Evolutionary conservation across 257 asterid genomes (phyloP), one percentile per base, ranked within the genome.

Genomic region (Ligustrum vulgare): DNA sequence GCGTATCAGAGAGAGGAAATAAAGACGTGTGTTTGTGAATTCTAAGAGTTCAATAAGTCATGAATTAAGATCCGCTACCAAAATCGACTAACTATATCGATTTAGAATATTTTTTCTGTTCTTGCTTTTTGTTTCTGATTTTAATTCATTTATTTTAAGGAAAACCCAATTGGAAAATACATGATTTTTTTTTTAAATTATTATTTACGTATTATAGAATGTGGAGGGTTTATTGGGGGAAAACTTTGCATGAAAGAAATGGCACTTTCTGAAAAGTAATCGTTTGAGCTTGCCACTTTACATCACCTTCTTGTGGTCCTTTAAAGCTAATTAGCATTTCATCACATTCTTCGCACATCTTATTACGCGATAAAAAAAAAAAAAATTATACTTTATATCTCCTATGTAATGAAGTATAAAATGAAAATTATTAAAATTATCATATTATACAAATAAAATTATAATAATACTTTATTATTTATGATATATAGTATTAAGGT

Each of bases 201-300:
- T 2, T 20, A 58, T 20, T 23, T 28, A 28, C 31, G 31, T 28
- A 2, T 20, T 34, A 34, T 34, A 58, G 66, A 47, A 20, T 13
- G 31, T 67, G 74, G 70, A 13, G 33, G 37, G 62, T 28, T 37
- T 69, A 28, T 28, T 28, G 2, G 54, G 41, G 72, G 39, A 32
- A 68, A 51, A 70, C 49, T 33, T 54, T 77, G 82, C 82, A 63
- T 34, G 77, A 81, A 78, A 78, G 79, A 84, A 72, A 51, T 75
- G n/a, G 2, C 43, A 62, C 82, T 84, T 80, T 77, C 20, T 8
- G 62, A 11, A 82, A 82, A 82, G 81, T 47, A 28, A 11, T 37
- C 63, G 36, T 81, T 71, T 60, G 47, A 51, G 66, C 58, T 51
- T 71, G 71, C 78, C 65, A 7, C 12, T 11, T 8, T 20, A 47